Conservation (phyloP, 2,329 filamentous ascomycete genomes). For the Endocalyx cinctus region DNA sequence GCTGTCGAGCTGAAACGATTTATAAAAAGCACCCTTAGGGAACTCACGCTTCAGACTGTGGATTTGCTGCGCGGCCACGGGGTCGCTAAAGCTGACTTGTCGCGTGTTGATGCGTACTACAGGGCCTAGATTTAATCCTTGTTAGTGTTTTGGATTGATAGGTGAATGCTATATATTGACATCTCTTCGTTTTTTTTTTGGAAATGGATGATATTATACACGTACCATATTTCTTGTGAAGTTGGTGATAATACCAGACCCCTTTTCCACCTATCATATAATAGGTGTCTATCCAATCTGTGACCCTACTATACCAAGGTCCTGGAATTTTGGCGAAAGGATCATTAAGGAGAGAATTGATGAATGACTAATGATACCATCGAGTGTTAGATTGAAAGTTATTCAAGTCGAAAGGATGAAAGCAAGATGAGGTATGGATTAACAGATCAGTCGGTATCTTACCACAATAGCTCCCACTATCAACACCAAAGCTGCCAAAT, state of each 20-base stretch:
- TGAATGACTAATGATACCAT: too few relatives aligned
- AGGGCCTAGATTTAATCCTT: slow-evolving; percentile 14
- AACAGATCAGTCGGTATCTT: too few relatives aligned
- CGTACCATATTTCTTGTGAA: slow-evolving; percentile 24
- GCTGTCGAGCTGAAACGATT: slow-evolving; percentile 12
- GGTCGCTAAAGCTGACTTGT: slow-evolving; percentile 21
- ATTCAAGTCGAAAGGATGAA: too few relatives aligned
- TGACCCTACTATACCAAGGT: slow-evolving; percentile 16
- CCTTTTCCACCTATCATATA: slow-evolving; percentile 8
- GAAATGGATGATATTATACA: too few relatives aligned
- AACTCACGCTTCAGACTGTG: slow-evolving; percentile 21
- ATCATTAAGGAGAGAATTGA: slow-evolving; percentile 5
- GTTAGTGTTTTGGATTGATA: neutral
- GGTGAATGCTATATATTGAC: too few relatives aligned
- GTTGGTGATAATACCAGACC: slow-evolving; percentile 15
- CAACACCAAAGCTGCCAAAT: too few relatives aligned
- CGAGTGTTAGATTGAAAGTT: too few relatives aligned
- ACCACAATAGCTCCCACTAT: too few relatives aligned
- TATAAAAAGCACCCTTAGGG: slow-evolving; percentile 17
- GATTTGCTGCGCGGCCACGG: slow-evolving; percentile 14
- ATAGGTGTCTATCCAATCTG: slow-evolving; percentile 7
- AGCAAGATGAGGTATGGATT: too few relatives aligned
- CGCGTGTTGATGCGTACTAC: slow-evolving; percentile 22
- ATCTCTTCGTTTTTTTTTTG: too few relatives aligned
- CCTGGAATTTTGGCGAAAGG: slow-evolving; percentile 14